Percentiles rank a stretch among this genome's conserved stretches.
phyloP scores from a whole-genome alignment of 495 filamentous ascomycete species.

The Xylaria cubensis region DNA sequence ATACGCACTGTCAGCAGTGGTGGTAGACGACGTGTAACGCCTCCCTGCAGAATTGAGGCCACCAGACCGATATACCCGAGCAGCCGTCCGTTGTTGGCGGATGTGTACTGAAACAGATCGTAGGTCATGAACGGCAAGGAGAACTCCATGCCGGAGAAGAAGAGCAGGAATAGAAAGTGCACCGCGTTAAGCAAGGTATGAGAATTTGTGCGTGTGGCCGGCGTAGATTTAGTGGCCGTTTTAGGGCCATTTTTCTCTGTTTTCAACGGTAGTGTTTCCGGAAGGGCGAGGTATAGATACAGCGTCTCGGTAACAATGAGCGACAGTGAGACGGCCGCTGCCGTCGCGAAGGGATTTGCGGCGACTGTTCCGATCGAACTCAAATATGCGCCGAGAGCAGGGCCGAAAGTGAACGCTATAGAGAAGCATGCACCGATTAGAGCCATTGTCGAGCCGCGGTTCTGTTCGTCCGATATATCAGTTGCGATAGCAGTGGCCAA shows the following conservation, averaged over 20 bases:
- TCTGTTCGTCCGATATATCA: constrained; percentile 85
- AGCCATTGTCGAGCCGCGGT: constrained; percentile 89
- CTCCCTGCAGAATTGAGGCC: constrained; percentile 88
- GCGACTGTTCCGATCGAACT: constrained; percentile 75
- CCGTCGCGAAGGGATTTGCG: constrained; percentile 90
- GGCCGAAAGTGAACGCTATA: constrained; percentile 95
- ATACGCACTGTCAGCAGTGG: constrained; percentile 79
- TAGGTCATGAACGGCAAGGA: constrained; percentile 96
- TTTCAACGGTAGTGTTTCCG: constrained; percentile 80
- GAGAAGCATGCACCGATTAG: constrained; percentile 96
- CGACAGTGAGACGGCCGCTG: constrained; percentile 81
- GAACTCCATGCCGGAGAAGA: constrained; percentile 98
- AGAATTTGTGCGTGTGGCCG: constrained; percentile 71
- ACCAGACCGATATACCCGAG: constrained; percentile 92
- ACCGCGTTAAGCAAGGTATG: constrained; percentile 82
- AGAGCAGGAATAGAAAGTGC: constrained; percentile 91
- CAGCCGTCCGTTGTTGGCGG: constrained; percentile 80
- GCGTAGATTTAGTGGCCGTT: constrained; percentile 25
- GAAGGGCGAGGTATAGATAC: constrained; percentile 86
- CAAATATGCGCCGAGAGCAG: constrained; percentile 85
- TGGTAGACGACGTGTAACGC: constrained; percentile 78
- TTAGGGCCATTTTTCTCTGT: constrained; percentile 39
- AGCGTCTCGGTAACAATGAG: constrained; percentile 85
- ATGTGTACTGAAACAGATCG: constrained; percentile 84
- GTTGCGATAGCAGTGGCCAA: constrained; percentile 96